Evolutionary conservation across 345 rosid genomes (phyloP).

Genomic region (Psidium guajava): DNA sequence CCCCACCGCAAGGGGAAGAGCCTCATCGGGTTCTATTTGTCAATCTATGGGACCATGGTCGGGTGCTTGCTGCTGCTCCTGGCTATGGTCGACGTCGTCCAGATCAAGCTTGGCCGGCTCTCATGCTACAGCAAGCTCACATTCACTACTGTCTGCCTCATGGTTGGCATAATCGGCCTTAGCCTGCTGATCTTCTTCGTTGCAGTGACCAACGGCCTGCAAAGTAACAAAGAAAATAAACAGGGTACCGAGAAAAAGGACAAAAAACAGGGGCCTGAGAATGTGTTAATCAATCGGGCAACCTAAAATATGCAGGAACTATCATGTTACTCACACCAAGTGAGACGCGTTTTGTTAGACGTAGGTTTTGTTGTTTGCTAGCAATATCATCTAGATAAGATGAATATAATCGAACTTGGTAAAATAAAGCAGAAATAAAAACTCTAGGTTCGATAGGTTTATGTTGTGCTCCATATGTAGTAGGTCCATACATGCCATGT

Average conservation of each 20-base stretch:
- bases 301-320: not conserved
- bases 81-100: slow-evolving; percentile 1
- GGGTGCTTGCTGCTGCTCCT: not conserved
- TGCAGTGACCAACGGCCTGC: not conserved
- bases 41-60: slow-evolving; percentile 1
- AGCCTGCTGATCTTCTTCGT: too few relatives aligned
- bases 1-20: not conserved
- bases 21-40: not conserved
- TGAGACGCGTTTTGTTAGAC: not conserved
- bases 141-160: not conserved
- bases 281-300: not conserved
- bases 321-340: not conserved
- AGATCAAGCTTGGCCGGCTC: slow-evolving; percentile 6
- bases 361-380: too few relatives aligned
- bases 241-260: too few relatives aligned
- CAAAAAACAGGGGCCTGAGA: not conserved
- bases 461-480: not conserved
- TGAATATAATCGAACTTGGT: too few relatives aligned
- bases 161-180: not conserved
- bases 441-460: not conserved
- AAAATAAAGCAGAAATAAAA: too few relatives aligned
- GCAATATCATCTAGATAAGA: too few relatives aligned
- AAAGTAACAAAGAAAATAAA: too few relatives aligned
- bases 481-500: not conserved
- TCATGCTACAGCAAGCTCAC: not conserved